A percentile compares a stretch with the other conserved stretches of the same genome.
Evolutionary conservation across 176 grass and related monocot genomes (phyloP).

Genomic region (Ensete glaucum): DNA sequence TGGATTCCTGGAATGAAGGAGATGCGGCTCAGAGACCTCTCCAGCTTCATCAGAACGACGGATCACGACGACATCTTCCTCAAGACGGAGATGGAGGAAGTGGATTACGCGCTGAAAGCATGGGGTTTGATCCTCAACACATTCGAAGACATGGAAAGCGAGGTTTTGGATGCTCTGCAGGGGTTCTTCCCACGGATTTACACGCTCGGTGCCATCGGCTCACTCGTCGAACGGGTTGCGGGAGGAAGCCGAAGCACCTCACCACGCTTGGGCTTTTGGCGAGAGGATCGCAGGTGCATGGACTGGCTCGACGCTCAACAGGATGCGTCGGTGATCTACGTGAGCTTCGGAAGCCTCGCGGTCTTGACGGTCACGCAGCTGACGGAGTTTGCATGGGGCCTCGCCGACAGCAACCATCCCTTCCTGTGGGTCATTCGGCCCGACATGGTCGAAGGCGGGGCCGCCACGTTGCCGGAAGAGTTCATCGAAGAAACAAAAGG

Average conservation of each 20-base stretch:
- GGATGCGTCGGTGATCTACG: not conserved
- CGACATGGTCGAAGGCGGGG: not conserved
- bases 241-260: not conserved
- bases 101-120: not conserved
- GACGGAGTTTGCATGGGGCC: conserved; percentile 14
- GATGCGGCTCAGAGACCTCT: conserved; percentile 8
- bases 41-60: conserved; percentile 13
- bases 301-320: conserved; percentile 4
- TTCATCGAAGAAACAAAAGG: not conserved
- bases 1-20: conserved; percentile 7
- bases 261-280: not conserved
- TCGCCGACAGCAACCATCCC: conserved; percentile 2
- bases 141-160: conserved; percentile 1
- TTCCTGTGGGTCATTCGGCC: conserved; percentile 11
- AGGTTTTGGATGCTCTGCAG: conserved; percentile 4
- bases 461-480: not conserved
- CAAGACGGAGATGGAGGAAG: conserved; percentile 4
- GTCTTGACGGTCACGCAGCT: not conserved
- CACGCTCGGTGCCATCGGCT: not conserved
- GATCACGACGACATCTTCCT: conserved; percentile 1
- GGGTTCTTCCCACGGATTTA: conserved; percentile 11
- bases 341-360: conserved; percentile 17
- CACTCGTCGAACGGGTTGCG: not conserved
- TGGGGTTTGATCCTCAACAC: conserved; percentile 12
- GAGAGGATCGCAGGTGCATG: not conserved